Evolutionary conservation across 2,329 filamentous ascomycete genomes (phyloP), one percentile per base, ranked within the genome.

Genomic region (Cadophora luteo-olivacea): DNA sequence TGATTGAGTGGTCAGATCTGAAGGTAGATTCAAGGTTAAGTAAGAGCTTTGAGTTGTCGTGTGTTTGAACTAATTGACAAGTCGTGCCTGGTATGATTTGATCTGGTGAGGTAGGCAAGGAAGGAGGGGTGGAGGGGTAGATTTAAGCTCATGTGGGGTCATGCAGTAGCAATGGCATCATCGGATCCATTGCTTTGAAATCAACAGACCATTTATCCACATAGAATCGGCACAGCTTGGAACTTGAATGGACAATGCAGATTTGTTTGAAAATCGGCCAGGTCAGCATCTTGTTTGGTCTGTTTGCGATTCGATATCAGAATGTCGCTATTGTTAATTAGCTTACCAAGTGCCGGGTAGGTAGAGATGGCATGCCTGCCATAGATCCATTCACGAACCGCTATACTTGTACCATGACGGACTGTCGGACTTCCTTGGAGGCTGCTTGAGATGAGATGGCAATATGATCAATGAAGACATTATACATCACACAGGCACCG

Each of bases 141-240:
- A 41, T 61, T 38, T 51, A 49, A 36, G 24, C 22, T 61, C 55
- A 52, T 29, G 33, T 54, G 32, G 61, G 48, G 48, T 64, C 16
- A 25, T 7, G 14, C 24, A 45, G 57, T n/a, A 52, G 45, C 6
- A 19, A 54, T 25, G 29, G 25, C 45, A 63, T 63, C 61, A 63
- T 45, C 41, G 41, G 41, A 45, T 45, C 41, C 14, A 19, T 62
- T 65, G 63, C 52, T 65, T 65, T 49, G 52, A 65, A 65, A 65
- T 58, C 51, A 60, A 54, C 14, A 62, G 29, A 16, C 22, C 36
- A 38, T 38, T 36, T 38, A 14, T 2, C 3, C 36, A 38, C 3
- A 14, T 9, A 38, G 36, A 38, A 38, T 9, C 36, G 9, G 3
- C 8, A 38, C 36, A 38, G 12, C 36, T 38, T 38, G 36, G 41